These are phyloP conservation scores for Allomyces macrogynus DNA, from an alignment of 192 early-diverging fungal species.

Conservation along the genomic window DNA sequence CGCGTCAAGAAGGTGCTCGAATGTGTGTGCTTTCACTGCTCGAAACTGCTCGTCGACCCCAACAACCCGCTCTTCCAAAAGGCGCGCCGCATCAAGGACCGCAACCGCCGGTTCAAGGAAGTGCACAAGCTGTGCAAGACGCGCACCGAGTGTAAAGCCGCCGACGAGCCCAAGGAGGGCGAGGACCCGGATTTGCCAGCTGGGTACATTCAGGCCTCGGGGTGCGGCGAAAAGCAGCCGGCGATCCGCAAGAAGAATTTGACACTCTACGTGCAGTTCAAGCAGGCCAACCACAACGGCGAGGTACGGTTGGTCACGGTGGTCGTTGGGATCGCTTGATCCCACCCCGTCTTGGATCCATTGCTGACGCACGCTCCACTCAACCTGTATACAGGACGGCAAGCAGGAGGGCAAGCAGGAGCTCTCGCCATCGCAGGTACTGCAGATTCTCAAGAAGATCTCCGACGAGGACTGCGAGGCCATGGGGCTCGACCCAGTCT, in stretches of 20 bases:
- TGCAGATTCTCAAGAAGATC: constrained; percentile 69
- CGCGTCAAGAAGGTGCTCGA: constrained; percentile 95
- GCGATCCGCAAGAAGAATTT: not conserved
- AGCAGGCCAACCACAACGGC: not conserved
- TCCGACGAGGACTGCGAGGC: constrained; percentile 58
- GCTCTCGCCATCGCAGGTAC: constrained; percentile 51
- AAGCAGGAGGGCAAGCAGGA: constrained; percentile 34
- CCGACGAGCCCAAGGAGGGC: not conserved
- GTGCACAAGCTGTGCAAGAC: not conserved
- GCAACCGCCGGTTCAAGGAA: not conserved
- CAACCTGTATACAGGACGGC: constrained; percentile 16
- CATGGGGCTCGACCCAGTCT: constrained; percentile 77
- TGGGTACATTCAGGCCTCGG: not conserved
- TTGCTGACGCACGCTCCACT: not conserved
- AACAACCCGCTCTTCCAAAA: constrained; percentile 18
- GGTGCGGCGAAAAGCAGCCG: not conserved
- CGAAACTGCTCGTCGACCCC: constrained; percentile 73
- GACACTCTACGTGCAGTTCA: not conserved
- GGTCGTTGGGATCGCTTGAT: too few relatives aligned
- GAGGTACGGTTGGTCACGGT: too few relatives aligned
- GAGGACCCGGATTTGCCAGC: not conserved
- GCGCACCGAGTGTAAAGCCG: not conserved
- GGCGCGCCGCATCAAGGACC: constrained; percentile 14
- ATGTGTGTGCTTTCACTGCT: constrained; percentile 86
- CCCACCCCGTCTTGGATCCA: not conserved